Base-by-base conservation (phyloP, 352 stramenopile genomes). In the Pythium monospermum region DNA sequence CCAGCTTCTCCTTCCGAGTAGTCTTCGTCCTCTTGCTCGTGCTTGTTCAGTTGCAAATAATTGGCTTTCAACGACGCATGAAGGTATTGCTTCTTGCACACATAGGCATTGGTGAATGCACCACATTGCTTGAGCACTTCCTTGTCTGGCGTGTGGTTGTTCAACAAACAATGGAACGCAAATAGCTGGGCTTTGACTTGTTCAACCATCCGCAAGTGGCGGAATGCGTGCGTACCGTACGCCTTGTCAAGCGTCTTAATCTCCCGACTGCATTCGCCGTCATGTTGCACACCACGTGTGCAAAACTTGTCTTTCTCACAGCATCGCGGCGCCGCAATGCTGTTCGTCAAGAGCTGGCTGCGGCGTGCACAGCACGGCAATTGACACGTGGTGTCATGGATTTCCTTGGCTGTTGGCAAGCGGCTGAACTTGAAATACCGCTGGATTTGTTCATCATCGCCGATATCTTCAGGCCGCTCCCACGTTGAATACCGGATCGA, bases 371-470 rank as follows among this genome's bases (percentile, higher is more conserved):
- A 95, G 58, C 85, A 95, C 6, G 83, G 83, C 11, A 94, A 49
- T 40, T 95, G 85, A 25, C 85, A 95, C 4, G 83, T 93, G 8
- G 77, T 87, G 42, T 90, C 78, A 25, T 66, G 37, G 31, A 95
- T 84, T 35, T 95, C 85, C 50, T 94, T 93, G 4, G 76, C 67
- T 26, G 73, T 93, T 6, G 85, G 85, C 19, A 93, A 64, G 13
- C 83, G 83, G 28, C 78, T 93, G 39, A 91, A 84, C 60, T 92
- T 93, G 68, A 94, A 93, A 53, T 95, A 95, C 6, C 85, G 70
- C 53, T 94, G 82, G 37, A 95, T 91, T 35, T 94, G 81, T 40
- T 91, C 83, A 55, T 94, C 83, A 21, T 94, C 85, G 18, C 85
- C 83, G 54, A 95, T 95, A 53, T 95, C 85, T 55, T 95, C 80